A percentile compares a stretch with the other conserved stretches of the same genome.
phyloP scores from a whole-genome alignment of 2,329 filamentous ascomycete species.

The Fusarium praegraminearum region DNA sequence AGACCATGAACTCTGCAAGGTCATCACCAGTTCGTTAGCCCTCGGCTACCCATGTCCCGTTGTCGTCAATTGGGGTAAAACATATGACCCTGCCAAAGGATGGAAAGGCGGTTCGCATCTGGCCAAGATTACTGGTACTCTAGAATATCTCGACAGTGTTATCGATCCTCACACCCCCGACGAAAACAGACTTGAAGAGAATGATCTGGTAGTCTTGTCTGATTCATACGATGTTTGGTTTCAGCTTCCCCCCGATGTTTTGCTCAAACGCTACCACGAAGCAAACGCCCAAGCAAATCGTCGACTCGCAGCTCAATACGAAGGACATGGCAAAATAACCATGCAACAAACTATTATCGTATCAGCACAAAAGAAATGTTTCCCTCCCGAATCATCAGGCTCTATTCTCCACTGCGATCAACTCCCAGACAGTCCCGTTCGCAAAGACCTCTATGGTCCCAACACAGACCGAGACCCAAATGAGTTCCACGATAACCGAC shows the following conservation, averaged over 20 bases:
- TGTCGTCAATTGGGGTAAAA: constrained; percentile 47
- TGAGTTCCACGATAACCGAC: constrained; percentile 25
- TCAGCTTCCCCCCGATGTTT: constrained; percentile 46
- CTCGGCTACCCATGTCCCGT: constrained; percentile 46
- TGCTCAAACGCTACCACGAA: constrained; percentile 46
- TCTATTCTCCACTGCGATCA: constrained; percentile 35
- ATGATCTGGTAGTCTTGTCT: constrained; percentile 45
- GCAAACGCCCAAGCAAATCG: constrained; percentile 32
- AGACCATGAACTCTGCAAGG: constrained; percentile 46
- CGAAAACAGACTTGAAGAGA: constrained; percentile 26
- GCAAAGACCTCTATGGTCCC: constrained; percentile 36
- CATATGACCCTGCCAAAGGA: constrained; percentile 13
- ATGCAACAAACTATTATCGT: constrained; percentile 42
- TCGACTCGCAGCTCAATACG: constrained; percentile 24
- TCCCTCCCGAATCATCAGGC: constrained; percentile 13
- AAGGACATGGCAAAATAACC: neutral
- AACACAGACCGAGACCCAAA: constrained; percentile 24
- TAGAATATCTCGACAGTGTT: constrained; percentile 45
- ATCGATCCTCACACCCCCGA: neutral
- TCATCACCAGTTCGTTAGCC: constrained; percentile 42
- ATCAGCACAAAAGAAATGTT: constrained; percentile 43
- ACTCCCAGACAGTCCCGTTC: constrained; percentile 31
- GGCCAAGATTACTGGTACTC: constrained; percentile 45
- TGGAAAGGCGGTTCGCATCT: constrained; percentile 42
- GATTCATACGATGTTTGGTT: constrained; percentile 50